Conservation (phyloP, 2,329 filamentous ascomycete genomes). For the Furcasterigmium sp. region DNA sequence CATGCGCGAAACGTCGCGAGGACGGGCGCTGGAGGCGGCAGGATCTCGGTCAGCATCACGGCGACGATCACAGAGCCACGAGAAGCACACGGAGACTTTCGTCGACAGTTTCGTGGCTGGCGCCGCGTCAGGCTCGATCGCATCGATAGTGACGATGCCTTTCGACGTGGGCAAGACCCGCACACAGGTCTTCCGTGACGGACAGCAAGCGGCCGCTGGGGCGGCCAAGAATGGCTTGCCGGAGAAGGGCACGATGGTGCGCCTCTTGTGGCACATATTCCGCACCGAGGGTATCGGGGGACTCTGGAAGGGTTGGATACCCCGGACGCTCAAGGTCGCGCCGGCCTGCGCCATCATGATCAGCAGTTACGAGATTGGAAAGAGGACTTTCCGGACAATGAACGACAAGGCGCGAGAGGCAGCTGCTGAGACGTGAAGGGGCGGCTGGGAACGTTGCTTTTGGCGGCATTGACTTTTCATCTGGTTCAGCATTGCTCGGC, state of each 20-base stretch:
- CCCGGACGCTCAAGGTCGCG: constrained; percentile 87
- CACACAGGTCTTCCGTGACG: constrained; percentile 67
- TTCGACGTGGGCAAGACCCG: constrained; percentile 98
- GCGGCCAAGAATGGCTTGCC: constrained; percentile 40
- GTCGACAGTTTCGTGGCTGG: constrained; percentile 86
- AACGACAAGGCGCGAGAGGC: constrained; percentile 49
- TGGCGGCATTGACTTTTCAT: neutral
- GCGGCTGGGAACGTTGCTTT: neutral
- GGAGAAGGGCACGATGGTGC: constrained; percentile 73
- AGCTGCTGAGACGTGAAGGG: constrained; percentile 6
- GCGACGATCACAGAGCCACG: constrained; percentile 55
- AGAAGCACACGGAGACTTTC: constrained; percentile 73
- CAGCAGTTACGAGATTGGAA: constrained; percentile 93
- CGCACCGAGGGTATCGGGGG: constrained; percentile 74
- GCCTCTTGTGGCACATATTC: constrained; percentile 88
- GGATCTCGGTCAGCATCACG: constrained; percentile 34
- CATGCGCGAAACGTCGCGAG: constrained; percentile 50
- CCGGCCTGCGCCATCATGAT: constrained; percentile 99
- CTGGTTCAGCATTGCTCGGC: constrained; percentile 1
- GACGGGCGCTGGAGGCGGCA: constrained; percentile 31
- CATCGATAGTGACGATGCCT: constrained; percentile 84
- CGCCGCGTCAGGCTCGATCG: constrained; percentile 74
- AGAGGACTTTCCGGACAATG: constrained; percentile 73
- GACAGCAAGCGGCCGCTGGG: constrained; percentile 23
- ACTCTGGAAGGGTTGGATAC: constrained; percentile 87